Evolutionary conservation across 257 asterid genomes (phyloP).

Genomic region (Ajuga chamaepitys): DNA sequence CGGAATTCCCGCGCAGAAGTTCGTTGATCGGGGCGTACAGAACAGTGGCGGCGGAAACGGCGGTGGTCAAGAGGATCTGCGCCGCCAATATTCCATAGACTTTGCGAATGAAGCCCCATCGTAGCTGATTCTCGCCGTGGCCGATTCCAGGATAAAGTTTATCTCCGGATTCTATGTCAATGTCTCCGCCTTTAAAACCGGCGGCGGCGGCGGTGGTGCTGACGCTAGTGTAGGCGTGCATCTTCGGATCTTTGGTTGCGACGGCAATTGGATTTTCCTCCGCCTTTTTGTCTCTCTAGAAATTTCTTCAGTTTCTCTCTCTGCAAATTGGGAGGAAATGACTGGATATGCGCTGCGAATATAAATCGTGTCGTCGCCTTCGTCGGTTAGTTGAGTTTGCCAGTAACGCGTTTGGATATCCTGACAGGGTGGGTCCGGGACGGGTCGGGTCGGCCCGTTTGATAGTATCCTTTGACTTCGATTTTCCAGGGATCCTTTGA

Average conservation of each 20-base stretch:
- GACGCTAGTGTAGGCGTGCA: slow-evolving; percentile 54
- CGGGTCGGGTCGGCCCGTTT: neutral
- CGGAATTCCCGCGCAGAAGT: slow-evolving; percentile 69
- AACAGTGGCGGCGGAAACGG: slow-evolving; percentile 61
- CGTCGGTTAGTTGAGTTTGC: slow-evolving; percentile 2
- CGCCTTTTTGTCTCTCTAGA: slow-evolving; percentile 16
- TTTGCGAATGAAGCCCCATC: slow-evolving; percentile 98
- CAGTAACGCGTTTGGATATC: slow-evolving; percentile 7
- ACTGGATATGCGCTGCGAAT: neutral
- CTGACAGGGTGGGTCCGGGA: no score
- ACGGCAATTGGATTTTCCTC: slow-evolving; percentile 17
- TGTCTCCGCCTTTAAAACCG: slow-evolving; percentile 30
- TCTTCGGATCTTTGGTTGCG: slow-evolving; percentile 24
- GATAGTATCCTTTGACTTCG: no score
- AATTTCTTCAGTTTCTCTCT: slow-evolving; percentile 3
- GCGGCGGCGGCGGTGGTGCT: slow-evolving; percentile 27
- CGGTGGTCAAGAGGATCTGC: slow-evolving; percentile 70
- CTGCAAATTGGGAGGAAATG: neutral
- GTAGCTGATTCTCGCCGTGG: slow-evolving; percentile 84
- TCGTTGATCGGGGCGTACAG: slow-evolving; percentile 76
- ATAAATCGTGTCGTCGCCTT: neutral
- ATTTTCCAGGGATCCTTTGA: no score
- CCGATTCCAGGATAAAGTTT: slow-evolving; percentile 87
- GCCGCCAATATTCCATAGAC: slow-evolving; percentile 86
- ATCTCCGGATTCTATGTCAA: slow-evolving; percentile 56